phyloP scores from a whole-genome alignment of 1,139 yeast genomes.

The Kurtzmaniella quercitrusa region DNA sequence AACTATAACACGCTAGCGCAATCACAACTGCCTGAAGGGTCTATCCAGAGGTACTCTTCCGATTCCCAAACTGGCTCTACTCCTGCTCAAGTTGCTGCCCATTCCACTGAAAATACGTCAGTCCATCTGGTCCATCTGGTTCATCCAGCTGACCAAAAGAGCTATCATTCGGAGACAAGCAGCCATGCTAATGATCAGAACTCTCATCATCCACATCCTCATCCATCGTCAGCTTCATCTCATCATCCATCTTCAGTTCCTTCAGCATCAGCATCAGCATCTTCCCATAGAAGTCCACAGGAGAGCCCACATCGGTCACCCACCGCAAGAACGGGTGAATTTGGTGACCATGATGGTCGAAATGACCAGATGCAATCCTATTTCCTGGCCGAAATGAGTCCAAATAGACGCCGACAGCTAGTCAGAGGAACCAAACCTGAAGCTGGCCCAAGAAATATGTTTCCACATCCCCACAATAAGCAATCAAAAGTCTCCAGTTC shows the following conservation, averaged over 20 bases:
- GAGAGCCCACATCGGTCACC: too few species aligned
- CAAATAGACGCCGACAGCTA: background rate
- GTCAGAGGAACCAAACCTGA: background rate
- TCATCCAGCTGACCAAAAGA: background rate
- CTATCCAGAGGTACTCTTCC: background rate
- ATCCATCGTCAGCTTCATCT: too few species aligned
- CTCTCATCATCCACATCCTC: too few species aligned
- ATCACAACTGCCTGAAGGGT: background rate
- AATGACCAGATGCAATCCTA: too few species aligned
- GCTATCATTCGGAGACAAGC: background rate
- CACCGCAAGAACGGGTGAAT: too few species aligned
- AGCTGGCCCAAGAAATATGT: background rate
- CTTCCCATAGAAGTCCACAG: too few species aligned
- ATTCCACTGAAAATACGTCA: background rate
- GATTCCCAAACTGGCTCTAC: background rate
- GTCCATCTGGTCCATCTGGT: background rate
- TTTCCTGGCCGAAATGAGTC: background rate
- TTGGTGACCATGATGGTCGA: too few species aligned
- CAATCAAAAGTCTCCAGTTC: background rate
- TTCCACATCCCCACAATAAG: conserved; percentile 1
- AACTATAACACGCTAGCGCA: background rate
- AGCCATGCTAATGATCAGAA: background rate
- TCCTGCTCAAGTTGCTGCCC: conserved; percentile 3
- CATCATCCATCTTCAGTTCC: too few species aligned
- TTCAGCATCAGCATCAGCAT: too few species aligned